Evolutionary conservation across 1,284 basidiomycete species (phyloP).

Genomic region (Malassezia globosa): DNA sequence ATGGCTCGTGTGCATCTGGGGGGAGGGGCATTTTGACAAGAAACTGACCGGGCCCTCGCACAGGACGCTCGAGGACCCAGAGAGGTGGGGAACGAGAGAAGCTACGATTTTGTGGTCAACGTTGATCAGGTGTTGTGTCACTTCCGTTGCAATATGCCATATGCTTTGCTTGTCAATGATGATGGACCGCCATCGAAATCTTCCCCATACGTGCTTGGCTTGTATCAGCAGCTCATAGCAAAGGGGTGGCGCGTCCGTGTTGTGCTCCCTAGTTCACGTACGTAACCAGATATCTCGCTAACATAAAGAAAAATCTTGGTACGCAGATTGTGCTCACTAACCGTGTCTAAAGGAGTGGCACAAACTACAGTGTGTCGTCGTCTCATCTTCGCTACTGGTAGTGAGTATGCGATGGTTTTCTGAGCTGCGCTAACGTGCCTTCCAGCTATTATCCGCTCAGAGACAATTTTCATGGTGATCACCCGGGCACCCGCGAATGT

Average conservation of each 20-base stretch:
- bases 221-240: conserved; percentile 26
- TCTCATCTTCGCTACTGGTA: conserved; percentile 38
- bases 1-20: no score
- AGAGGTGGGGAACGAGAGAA: no score
- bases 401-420: conserved; percentile 4
- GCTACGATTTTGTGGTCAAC: no score
- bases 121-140: no score
- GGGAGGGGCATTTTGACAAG: no score
- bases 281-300: not conserved
- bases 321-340: not conserved
- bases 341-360: conserved; percentile 23
- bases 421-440: no score
- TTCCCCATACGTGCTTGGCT: conserved; percentile 38
- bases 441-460: conserved; percentile 38
- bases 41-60: no score
- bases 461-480: conserved; percentile 28
- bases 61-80: no score
- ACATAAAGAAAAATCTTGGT: conserved; percentile 16
- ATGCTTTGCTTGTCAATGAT: conserved; percentile 42
- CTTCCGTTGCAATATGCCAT: no score
- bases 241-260: conserved; percentile 41
- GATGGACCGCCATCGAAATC: conserved; percentile 38
- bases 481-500: conserved; percentile 20
- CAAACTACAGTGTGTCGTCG: conserved; percentile 34
- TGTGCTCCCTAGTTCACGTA: conserved; percentile 36